A percentile compares a stretch with the other conserved stretches of the same genome.
These are phyloP conservation scores for Serendipita sp. DNA, from an alignment of 768 basidiomycete genomes.

Conservation along the genomic window DNA sequence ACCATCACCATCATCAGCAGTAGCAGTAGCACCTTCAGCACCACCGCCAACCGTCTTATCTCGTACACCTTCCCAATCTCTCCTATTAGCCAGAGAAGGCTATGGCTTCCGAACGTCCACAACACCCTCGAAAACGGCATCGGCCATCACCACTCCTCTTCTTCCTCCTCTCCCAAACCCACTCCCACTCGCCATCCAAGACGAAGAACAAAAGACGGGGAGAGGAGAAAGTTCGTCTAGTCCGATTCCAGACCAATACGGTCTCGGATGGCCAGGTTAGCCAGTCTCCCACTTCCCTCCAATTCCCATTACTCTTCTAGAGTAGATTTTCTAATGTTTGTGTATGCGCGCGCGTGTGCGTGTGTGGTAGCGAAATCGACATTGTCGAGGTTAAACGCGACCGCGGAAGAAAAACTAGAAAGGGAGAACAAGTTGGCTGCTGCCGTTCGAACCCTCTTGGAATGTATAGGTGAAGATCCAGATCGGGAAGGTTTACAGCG, in stretches of 20 bases:
- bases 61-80: no score
- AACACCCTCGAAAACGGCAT: no score
- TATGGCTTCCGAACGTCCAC: no score
- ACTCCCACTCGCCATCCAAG: not conserved
- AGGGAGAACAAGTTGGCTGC: slow-evolving; percentile 48
- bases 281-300: slow-evolving; percentile 5
- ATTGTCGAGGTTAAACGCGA: slow-evolving; percentile 64
- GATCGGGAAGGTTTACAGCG: slow-evolving; percentile 79
- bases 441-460: slow-evolving; percentile 82
- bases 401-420: slow-evolving; percentile 49
- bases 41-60: no score
- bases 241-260: slow-evolving; percentile 40
- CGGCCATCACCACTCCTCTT: no score
- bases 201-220: not conserved
- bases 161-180: no score
- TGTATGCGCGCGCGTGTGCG: no score
- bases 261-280: slow-evolving; percentile 86
- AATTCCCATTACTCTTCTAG: not conserved
- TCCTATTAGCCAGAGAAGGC: no score
- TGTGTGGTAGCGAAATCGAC: slow-evolving; percentile 67
- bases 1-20: no score
- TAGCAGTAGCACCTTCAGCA: no score
- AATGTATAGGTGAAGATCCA: slow-evolving; percentile 97
- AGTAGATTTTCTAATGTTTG: not conserved
- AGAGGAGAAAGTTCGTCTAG: not conserved